Evolutionary conservation across 768 basidiomycete genomes (phyloP), one percentile per base, ranked within the genome.

Genomic region (Lactifluus hygrophoroides): DNA sequence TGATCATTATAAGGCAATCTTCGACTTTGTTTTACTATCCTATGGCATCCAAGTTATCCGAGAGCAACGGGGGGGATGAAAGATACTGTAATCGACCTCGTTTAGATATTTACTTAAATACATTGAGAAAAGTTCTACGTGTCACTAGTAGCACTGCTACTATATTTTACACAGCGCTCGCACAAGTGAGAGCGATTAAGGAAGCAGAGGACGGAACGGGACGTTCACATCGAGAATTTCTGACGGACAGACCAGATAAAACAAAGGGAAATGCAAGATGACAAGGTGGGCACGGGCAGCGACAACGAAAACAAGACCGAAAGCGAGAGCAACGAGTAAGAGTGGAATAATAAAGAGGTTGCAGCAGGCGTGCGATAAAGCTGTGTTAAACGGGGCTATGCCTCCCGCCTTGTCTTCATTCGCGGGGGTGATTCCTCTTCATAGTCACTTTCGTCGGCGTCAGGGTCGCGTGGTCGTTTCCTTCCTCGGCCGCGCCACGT

Each of bases 401-500:
- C 9, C 5, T 21, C n/a, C 21, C 48, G 54, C 32, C 44, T 51
- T 13, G 37, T 32, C 54, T 42, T 60, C 16, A 11, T 5, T 14
- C 40, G 32, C 21, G 52, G 42, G 10, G 40, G 40, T 25, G 34
- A 32, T 6, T 51, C 48, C 35, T 55, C 58, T 13, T 60, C 58
- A 0, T 40, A n/a, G 2, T 60, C 59, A 23, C 59, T 56, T 14
- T 60, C 58, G 4, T 59, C 49, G 27, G 25, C 3, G 7, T 34
- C 54, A 2, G 13, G n/a, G n/a, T n/a, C 1, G 21, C n/a, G 43
- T 14, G 49, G 50, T 30, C 44, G 49, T 23, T 47, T 60, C 54
- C 30, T 60, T 40, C 44, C 49, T n/a, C 59, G 48, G 44, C 59
- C 59, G 28, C 59, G 59, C 59, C 59, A 60, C 14, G 53, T 60